Evolutionary conservation across 73 alveolate species (phyloP).

Genomic region (Paramecium sexaurelia): DNA sequence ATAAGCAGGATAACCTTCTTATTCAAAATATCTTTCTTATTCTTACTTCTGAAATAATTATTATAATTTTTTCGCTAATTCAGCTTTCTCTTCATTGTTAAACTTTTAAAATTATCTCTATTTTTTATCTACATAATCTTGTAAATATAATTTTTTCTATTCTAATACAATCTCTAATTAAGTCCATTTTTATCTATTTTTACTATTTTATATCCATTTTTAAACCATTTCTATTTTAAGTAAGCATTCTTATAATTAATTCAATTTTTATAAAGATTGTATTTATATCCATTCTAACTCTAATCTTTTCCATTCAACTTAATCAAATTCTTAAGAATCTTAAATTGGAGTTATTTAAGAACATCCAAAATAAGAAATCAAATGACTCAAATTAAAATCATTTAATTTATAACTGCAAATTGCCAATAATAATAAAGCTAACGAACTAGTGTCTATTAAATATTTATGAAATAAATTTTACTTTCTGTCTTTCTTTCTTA

Average conservation of each 20-base stretch:
- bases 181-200: background rate
- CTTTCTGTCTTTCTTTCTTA: background rate
- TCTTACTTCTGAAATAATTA: background rate
- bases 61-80: background rate
- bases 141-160: background rate
- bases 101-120: background rate
- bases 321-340: background rate
- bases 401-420: slow-evolving; percentile 11
- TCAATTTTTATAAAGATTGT: background rate
- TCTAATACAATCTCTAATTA: background rate
- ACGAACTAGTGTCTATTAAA: background rate
- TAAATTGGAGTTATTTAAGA: background rate
- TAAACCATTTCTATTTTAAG: background rate
- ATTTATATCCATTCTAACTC: slow-evolving; percentile 6
- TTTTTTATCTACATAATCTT: background rate
- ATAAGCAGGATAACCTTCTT: slow-evolving; percentile 57
- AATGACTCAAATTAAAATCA: background rate
- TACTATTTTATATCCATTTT: background rate
- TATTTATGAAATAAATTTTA: background rate
- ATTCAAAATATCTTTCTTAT: background rate
- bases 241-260: background rate
- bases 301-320: background rate
- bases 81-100: background rate
- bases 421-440: background rate
- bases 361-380: background rate